These are phyloP conservation scores for Pseudogymnoascus sp. DNA, from an alignment of 2,329 filamentous ascomycete species.

Conservation along the genomic window DNA sequence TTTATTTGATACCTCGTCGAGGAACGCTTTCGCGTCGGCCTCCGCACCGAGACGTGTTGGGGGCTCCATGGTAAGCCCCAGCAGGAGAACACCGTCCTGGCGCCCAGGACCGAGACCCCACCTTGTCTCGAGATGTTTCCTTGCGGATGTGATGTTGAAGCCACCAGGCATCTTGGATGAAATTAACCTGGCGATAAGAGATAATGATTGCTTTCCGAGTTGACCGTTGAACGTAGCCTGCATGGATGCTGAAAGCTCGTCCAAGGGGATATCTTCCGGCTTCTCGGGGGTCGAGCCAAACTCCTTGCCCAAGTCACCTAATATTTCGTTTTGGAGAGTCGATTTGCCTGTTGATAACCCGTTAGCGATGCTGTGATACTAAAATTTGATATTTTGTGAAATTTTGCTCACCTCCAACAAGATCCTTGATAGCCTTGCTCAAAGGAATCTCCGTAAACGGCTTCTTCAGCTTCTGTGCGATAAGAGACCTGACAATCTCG, in stretches of 20 bases:
- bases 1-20: conserved; percentile 83
- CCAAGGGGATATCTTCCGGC: conserved; percentile 92
- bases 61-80: conserved; percentile 91
- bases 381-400: background rate
- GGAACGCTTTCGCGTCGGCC: conserved; percentile 81
- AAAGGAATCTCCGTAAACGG: conserved; percentile 78
- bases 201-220: conserved; percentile 91
- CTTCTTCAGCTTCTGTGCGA: conserved; percentile 98
- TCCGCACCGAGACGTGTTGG: conserved; percentile 81
- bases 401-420: conserved; percentile 75
- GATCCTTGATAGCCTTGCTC: conserved; percentile 95
- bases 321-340: conserved; percentile 95
- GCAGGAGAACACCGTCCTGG: conserved; percentile 82
- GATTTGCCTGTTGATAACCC: conserved; percentile 67
- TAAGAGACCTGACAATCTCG: conserved; percentile 80
- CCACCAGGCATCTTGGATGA: conserved; percentile 99
- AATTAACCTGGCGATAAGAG: conserved; percentile 86
- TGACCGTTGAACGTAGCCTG: conserved; percentile 98
- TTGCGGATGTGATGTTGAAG: conserved; percentile 94
- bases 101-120: conserved; percentile 83
- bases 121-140: conserved; percentile 89
- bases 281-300: conserved; percentile 98
- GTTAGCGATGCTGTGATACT: conserved; percentile 13
- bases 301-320: conserved; percentile 95
- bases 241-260: conserved; percentile 91